Evolutionary conservation across 78 protist genomes (phyloP), one percentile per base, ranked within the genome.

Genomic region (Dictyostelium capitatum): DNA sequence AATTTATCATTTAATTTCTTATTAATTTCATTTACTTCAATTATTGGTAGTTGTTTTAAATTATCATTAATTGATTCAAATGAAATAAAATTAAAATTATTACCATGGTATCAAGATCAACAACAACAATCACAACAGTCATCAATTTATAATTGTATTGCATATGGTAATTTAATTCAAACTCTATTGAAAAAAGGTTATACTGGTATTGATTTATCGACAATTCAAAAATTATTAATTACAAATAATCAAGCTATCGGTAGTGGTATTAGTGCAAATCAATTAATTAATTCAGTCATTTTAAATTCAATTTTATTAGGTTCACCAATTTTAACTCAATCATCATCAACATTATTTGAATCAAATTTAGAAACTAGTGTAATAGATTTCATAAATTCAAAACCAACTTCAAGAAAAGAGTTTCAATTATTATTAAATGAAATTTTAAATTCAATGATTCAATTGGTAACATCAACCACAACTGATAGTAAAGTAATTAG

Each of bases 341-440:
- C 79, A 30, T 12, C 10, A 10, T 6, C 10, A 9, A n/a, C 14
- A 20, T 11, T 57, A 11, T 46, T 83, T 15, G 46, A 23, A 23
- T 73, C 78, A 1, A 51, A 7, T 25, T 30, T 87, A n/a, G 41
- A 47, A 17, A 14, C 64, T 6, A 41, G 53, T 0, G 56, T 65
- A 8, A 46, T 87, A 3, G 79, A 87, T 20, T 51, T 77, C 11
- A 43, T 87, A 37, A 87, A 85, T 48, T 85, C 92, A 12, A 20
- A 72, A 56, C 79, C 83, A 43, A 12, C 54, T 5, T n/a, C 19
- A 4, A 72, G 92, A 72, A 85, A 85, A 59, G 92, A 85, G 15
- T 85, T 48, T 28, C 82, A 85, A 85, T 17, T 15, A n/a, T 12
- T 59, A 23, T 54, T 85, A 8, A 37, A 85, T 54, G 74, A 59